phyloP scores from a whole-genome alignment of 441 rosid genomes.

The Manihot esculenta region DNA sequence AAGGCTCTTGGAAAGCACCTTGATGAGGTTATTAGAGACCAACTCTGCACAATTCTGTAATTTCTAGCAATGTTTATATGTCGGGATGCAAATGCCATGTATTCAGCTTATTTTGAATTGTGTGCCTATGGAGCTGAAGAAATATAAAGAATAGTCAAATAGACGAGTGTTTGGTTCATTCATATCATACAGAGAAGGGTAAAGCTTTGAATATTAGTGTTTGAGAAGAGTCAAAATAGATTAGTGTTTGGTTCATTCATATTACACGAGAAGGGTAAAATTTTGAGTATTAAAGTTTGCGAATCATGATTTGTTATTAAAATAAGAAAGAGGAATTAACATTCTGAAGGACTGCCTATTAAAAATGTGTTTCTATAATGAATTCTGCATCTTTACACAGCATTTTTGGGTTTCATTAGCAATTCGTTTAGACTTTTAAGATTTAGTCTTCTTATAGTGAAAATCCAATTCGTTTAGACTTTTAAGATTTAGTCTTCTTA shows the following conservation, averaged over 20 bases:
- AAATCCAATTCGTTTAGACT: not conserved
- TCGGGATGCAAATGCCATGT: not conserved
- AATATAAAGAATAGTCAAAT: not conserved
- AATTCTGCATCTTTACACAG: not conserved
- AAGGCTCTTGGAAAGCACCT: constrained; percentile 37
- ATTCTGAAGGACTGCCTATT: not conserved
- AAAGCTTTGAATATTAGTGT: not conserved
- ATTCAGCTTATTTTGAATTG: not conserved
- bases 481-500: not conserved
- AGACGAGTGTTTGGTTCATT: not conserved
- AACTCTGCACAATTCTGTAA: not conserved
- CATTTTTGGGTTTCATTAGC: not conserved
- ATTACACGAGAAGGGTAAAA: not conserved
- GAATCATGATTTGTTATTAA: not conserved
- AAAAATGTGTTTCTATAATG: not conserved
- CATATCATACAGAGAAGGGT: not conserved
- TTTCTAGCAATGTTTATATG: not conserved
- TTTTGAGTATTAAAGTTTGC: not conserved
- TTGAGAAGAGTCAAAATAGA: not conserved
- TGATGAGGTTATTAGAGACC: constrained; percentile 45
- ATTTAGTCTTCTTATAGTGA: not conserved
- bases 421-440: not conserved
- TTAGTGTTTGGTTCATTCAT: not conserved
- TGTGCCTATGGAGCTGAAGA: not conserved
- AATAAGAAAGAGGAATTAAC: not conserved